These are phyloP conservation scores for Juglanconis oblonga DNA, from an alignment of 2,329 filamentous ascomycete genomes.

Conservation along the genomic window DNA sequence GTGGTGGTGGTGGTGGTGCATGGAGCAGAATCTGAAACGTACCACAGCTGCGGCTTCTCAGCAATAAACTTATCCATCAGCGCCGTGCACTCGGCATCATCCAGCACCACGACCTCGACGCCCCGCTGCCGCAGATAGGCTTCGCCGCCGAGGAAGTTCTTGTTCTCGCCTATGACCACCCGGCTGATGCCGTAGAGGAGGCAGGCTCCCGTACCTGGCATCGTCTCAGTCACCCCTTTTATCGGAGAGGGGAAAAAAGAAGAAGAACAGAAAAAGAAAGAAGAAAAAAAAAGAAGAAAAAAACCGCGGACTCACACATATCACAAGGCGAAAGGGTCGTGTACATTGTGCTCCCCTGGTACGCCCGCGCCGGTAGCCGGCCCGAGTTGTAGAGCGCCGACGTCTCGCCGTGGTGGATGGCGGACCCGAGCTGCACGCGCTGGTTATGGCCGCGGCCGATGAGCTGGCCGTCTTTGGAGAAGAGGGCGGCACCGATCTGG, in stretches of 20 bases:
- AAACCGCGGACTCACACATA: slow-evolving; percentile 54
- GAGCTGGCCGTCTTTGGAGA: slow-evolving; percentile 67
- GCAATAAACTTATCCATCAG: slow-evolving; percentile 72
- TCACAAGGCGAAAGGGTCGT: slow-evolving; percentile 77
- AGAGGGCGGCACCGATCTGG: slow-evolving; percentile 55
- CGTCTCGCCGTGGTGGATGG: slow-evolving; percentile 62
- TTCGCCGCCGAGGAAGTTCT: slow-evolving; percentile 71
- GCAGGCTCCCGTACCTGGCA: slow-evolving; percentile 63
- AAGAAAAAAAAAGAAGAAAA: background rate
- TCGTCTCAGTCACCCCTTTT: background rate
- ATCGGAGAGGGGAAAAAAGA: background rate
- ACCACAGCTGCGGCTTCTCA: slow-evolving; percentile 72
- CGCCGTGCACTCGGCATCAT: slow-evolving; percentile 61
- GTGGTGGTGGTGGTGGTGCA: background rate
- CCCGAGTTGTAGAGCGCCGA: slow-evolving; percentile 73
- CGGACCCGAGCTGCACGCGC: slow-evolving; percentile 61
- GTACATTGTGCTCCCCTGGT: slow-evolving; percentile 76
- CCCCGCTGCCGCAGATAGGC: slow-evolving; percentile 65
- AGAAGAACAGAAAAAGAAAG: background rate
- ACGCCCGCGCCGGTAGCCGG: slow-evolving; percentile 65
- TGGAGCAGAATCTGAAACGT: slow-evolving; percentile 24
- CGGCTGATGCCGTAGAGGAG: slow-evolving; percentile 71
- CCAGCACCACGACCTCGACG: slow-evolving; percentile 70
- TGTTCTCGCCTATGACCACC: slow-evolving; percentile 76
- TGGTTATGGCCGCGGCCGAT: slow-evolving; percentile 73